Conservation (phyloP, 108 stramenopile genomes). For the Epithemia pelagica region DNA sequence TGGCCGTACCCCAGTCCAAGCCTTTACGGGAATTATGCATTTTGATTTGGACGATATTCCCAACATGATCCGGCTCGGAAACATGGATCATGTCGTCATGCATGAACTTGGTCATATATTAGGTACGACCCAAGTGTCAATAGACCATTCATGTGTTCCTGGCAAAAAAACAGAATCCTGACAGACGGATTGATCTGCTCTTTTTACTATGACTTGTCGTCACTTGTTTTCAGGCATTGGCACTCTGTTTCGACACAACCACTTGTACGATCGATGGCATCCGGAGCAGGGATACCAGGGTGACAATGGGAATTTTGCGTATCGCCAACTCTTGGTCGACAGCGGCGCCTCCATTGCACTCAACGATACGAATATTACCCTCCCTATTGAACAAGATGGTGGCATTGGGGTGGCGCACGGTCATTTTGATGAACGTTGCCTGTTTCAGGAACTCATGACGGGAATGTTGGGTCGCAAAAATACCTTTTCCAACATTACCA, state of each 20-base stretch:
- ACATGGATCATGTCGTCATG: neutral
- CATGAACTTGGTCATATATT: neutral
- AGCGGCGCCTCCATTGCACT: neutral
- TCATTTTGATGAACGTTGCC: slow-evolving; percentile 8
- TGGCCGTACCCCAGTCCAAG: neutral
- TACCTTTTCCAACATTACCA: slow-evolving; percentile 1
- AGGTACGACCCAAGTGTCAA: no score
- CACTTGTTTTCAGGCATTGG: neutral
- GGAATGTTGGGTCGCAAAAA: neutral
- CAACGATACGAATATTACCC: neutral
- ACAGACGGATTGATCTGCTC: no score
- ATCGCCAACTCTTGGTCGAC: neutral
- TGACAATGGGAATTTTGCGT: neutral
- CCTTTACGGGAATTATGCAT: neutral
- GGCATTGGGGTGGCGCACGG: neutral
- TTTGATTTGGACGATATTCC: neutral
- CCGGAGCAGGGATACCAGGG: neutral
- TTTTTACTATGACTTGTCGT: no score
- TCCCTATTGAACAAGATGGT: neutral
- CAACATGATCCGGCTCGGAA: neutral
- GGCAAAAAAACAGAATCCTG: no score
- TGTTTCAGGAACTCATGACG: slow-evolving; percentile 3
- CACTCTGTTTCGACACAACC: neutral
- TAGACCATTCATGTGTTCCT: no score
- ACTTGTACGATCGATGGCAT: neutral